These are phyloP conservation scores for Neonectria faginata DNA, from an alignment of 2,329 filamentous ascomycete genomes.

Conservation along the genomic window DNA sequence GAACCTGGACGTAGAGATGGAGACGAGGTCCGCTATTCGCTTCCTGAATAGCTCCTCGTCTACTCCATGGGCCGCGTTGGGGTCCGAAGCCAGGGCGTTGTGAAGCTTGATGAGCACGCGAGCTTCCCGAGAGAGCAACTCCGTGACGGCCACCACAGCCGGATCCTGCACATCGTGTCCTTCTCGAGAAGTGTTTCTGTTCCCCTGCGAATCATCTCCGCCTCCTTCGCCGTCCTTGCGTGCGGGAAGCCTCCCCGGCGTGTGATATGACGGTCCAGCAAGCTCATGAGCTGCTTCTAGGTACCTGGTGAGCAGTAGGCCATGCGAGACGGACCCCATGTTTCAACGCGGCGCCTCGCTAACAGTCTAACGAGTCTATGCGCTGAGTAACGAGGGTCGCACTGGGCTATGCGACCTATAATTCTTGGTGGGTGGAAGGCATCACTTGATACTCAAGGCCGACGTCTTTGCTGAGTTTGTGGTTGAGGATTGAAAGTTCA, in stretches of 20 bases:
- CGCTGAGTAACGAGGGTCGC: slow-evolving; percentile 2
- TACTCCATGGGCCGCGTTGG: background rate
- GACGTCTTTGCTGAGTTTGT: slow-evolving; percentile 1
- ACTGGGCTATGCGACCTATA: slow-evolving; percentile 4
- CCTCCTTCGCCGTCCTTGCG: background rate
- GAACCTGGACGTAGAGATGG: slow-evolving; percentile 73
- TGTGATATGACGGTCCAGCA: background rate
- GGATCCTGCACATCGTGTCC: slow-evolving; percentile 22
- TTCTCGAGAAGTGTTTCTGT: background rate
- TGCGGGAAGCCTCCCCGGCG: background rate
- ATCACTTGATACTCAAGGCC: background rate
- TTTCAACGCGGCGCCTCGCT: slow-evolving; percentile 8
- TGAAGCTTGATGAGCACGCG: slow-evolving; percentile 40
- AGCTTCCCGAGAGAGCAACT: slow-evolving; percentile 49
- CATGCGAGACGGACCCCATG: slow-evolving; percentile 38
- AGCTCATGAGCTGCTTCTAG: slow-evolving; percentile 39
- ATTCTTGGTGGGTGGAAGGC: background rate
- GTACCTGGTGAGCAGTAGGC: slow-evolving; percentile 43
- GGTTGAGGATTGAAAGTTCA: background rate
- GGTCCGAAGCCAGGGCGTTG: slow-evolving; percentile 18
- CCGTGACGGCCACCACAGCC: slow-evolving; percentile 36
- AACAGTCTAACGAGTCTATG: slow-evolving; percentile 11
- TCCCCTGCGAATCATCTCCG: background rate
- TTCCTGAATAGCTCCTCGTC: slow-evolving; percentile 48
- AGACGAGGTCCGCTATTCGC: slow-evolving; percentile 67